Conservation (phyloP, 176 grass and related monocot genomes). For the Oryza rufipogon region DNA sequence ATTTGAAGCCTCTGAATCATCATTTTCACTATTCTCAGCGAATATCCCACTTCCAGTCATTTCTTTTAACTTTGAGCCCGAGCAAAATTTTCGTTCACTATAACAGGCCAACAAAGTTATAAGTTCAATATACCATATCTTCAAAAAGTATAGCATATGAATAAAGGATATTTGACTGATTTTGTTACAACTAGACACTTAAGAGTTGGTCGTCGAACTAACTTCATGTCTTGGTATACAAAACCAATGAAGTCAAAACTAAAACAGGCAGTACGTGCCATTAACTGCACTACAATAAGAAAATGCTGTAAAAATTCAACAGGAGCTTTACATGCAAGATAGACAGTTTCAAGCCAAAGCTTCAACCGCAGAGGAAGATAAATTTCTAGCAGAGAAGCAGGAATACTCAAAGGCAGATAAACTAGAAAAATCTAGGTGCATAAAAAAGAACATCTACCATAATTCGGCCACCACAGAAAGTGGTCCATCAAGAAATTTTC, state of each 20-base stretch:
- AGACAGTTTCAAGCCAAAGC: background rate
- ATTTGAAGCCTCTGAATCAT: constrained; percentile 61
- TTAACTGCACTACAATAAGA: background rate
- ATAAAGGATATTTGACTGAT: background rate
- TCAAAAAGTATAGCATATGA: constrained; percentile 1
- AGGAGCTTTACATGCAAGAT: background rate
- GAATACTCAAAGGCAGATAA: background rate
- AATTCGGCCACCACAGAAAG: background rate
- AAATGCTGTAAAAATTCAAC: background rate
- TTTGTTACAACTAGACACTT: background rate
- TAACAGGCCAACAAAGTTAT: constrained; percentile 33
- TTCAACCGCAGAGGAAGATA: background rate
- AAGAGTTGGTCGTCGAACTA: background rate
- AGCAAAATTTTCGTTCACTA: constrained; percentile 78
- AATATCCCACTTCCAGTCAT: constrained; percentile 94
- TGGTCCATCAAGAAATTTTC: background rate
- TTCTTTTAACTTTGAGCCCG: constrained; percentile 75
- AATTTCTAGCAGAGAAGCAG: background rate
- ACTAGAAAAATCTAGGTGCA: background rate
- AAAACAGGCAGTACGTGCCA: background rate
- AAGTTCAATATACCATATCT: constrained; percentile 18
- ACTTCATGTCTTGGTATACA: constrained; percentile 6
- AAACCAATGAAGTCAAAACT: background rate
- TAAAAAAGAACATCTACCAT: background rate
- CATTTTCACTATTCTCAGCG: constrained; percentile 49